These are phyloP conservation scores for Coleophoma crateriformis DNA, from an alignment of 2,329 filamentous ascomycete species.

Conservation along the genomic window DNA sequence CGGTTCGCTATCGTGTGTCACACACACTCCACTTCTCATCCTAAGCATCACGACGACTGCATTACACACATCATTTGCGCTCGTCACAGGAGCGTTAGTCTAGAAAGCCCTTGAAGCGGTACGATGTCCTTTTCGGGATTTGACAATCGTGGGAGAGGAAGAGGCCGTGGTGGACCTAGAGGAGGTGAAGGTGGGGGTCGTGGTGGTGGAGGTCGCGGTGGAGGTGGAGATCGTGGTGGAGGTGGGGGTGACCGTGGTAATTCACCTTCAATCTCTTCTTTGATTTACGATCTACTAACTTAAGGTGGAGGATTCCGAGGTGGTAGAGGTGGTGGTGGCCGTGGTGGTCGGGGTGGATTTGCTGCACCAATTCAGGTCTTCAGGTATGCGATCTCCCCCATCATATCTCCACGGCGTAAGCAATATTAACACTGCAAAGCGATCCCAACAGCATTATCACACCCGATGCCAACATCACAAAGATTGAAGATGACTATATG, in stretches of 20 bases:
- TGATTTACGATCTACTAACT: neutral
- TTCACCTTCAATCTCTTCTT: too few relatives aligned
- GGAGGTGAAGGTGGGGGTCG: too few relatives aligned
- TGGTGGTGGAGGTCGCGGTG: neutral
- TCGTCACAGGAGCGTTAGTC: too few relatives aligned
- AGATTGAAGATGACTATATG: slow-evolving; percentile 25
- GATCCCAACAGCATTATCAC: slow-evolving; percentile 14
- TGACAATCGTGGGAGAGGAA: neutral
- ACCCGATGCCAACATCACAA: slow-evolving; percentile 18
- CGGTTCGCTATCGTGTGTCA: too few relatives aligned
- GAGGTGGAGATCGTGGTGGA: neutral
- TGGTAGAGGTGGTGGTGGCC: slow-evolving; percentile 20
- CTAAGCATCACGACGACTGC: too few relatives aligned
- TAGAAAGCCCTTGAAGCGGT: too few relatives aligned
- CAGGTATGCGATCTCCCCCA: slow-evolving; percentile 12
- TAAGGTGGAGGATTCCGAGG: slow-evolving; percentile 9
- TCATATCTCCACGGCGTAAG: slow-evolving; percentile 5
- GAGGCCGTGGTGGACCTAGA: neutral
- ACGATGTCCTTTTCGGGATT: neutral
- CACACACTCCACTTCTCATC: too few relatives aligned
- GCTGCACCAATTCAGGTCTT: slow-evolving; percentile 13
- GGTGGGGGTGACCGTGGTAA: neutral
- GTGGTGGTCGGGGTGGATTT: slow-evolving; percentile 24
- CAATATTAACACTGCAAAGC: slow-evolving; percentile 7
- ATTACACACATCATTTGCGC: too few relatives aligned